phyloP scores from a whole-genome alignment of 1,139 yeast species.

The Zhuliangozyma blackwelliae region DNA sequence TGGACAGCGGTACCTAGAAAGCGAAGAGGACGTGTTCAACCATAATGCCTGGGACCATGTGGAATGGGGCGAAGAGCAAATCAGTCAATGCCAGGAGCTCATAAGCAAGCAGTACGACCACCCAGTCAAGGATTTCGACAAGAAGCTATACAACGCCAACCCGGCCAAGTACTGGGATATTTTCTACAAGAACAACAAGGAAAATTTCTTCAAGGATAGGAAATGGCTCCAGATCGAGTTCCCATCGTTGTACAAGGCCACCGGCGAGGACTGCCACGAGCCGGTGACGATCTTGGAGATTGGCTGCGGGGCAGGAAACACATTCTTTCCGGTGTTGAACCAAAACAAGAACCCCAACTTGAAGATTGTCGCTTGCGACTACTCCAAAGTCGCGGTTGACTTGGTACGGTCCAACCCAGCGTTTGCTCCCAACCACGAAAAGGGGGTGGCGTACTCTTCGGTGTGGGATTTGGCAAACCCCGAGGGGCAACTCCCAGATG shows the following conservation, averaged over 20 bases:
- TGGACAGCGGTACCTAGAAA: slow-evolving; percentile 75
- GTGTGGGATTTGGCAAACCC: slow-evolving; percentile 95
- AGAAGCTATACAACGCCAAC: slow-evolving; percentile 67
- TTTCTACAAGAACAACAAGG: slow-evolving; percentile 84
- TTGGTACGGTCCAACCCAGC: slow-evolving; percentile 62
- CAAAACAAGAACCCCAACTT: slow-evolving; percentile 79
- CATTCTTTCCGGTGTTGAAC: slow-evolving; percentile 81
- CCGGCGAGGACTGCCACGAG: slow-evolving; percentile 61
- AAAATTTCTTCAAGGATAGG: slow-evolving; percentile 92
- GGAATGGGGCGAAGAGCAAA: slow-evolving; percentile 94
- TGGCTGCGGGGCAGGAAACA: slow-evolving; percentile 99
- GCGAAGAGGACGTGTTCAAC: slow-evolving; percentile 78
- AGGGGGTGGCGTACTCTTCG: slow-evolving; percentile 70
- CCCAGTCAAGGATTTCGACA: slow-evolving; percentile 87
- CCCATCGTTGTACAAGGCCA: slow-evolving; percentile 76
- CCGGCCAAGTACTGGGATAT: slow-evolving; percentile 97
- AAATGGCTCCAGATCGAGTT: slow-evolving; percentile 96
- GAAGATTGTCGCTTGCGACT: slow-evolving; percentile 81
- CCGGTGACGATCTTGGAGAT: slow-evolving; percentile 77
- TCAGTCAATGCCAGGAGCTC: slow-evolving; percentile 67
- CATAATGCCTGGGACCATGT: slow-evolving; percentile 99
- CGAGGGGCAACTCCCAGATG: slow-evolving; percentile 74
- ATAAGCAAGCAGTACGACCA: slow-evolving; percentile 70
- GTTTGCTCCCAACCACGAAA: slow-evolving; percentile 43
- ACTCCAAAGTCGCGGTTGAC: slow-evolving; percentile 85